Evolutionary conservation across 2,329 filamentous ascomycete species (phyloP).

Genomic region (Arthroderma uncinatum): DNA sequence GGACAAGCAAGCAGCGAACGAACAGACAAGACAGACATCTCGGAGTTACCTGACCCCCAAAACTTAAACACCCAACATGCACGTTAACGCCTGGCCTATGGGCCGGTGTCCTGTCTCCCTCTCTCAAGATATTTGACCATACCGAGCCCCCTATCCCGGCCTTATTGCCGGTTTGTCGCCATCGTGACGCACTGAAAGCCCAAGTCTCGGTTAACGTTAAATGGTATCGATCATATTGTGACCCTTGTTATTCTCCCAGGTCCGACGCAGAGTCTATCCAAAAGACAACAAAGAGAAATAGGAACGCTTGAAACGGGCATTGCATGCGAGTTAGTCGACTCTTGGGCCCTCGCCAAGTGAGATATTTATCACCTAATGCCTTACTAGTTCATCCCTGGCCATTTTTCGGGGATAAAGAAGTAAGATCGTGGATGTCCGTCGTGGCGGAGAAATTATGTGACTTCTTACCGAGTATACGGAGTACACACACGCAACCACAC

Average conservation of each 20-base stretch:
- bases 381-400: not conserved
- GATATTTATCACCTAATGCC: slow-evolving; percentile 2
- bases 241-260: not conserved
- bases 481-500: not conserved
- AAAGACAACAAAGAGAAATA: not conserved
- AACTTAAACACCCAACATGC: not conserved
- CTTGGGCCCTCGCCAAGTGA: slow-evolving; percentile 1
- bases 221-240: not conserved
- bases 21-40: not conserved
- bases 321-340: not conserved
- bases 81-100: not conserved
- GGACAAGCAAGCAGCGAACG: not conserved
- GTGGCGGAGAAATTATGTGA: not conserved
- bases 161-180: not conserved
- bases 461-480: too few species aligned
- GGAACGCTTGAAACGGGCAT: not conserved
- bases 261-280: not conserved
- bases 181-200: not conserved
- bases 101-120: not conserved
- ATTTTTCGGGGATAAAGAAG: not conserved
- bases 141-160: not conserved
- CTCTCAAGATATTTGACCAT: too few species aligned
- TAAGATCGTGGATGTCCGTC: not conserved
- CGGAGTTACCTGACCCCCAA: not conserved
- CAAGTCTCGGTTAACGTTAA: not conserved